Percentiles rank a stretch among this genome's conserved stretches.
Evolutionary conservation across 805 yeast species (phyloP).

Genomic region (Metschnikowia kofuensis): DNA sequence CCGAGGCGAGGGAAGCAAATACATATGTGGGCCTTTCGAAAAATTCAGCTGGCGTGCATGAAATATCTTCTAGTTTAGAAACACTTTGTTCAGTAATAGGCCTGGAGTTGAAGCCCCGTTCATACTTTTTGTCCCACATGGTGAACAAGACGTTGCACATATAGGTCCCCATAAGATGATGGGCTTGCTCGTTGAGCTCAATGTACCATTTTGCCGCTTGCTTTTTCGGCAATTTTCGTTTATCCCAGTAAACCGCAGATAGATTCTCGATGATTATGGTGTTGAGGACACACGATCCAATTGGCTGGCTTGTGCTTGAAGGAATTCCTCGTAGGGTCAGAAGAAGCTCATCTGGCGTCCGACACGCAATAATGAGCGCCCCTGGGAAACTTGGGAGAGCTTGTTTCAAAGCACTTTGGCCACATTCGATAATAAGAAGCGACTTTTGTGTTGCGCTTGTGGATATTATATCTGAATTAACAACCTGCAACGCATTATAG

Average conservation of each 20-base stretch:
- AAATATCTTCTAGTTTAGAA: constrained; percentile 4
- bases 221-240: constrained; percentile 10
- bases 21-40: not conserved
- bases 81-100: not conserved
- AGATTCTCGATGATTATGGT: constrained; percentile 30
- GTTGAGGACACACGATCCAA: constrained; percentile 12
- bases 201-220: constrained; percentile 13
- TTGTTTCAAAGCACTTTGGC: constrained; percentile 1
- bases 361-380: constrained; percentile 2
- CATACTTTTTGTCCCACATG: constrained; percentile 28
- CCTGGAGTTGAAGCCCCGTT: constrained; percentile 26
- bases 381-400: not conserved
- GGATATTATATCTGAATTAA: not conserved
- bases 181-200: constrained; percentile 13
- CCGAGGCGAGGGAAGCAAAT: not conserved
- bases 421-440: constrained; percentile 9
- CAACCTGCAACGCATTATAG: constrained; percentile 7
- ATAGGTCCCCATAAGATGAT: constrained; percentile 16
- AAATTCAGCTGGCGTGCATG: constrained; percentile 12
- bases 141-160: constrained; percentile 29
- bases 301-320: not conserved
- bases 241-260: constrained; percentile 36
- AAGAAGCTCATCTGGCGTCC: constrained; percentile 4
- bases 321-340: constrained; percentile 3
- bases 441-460: not conserved